Conservation (phyloP, 768 basidiomycete genomes). For the Phlebiopsis flavidoalba region DNA sequence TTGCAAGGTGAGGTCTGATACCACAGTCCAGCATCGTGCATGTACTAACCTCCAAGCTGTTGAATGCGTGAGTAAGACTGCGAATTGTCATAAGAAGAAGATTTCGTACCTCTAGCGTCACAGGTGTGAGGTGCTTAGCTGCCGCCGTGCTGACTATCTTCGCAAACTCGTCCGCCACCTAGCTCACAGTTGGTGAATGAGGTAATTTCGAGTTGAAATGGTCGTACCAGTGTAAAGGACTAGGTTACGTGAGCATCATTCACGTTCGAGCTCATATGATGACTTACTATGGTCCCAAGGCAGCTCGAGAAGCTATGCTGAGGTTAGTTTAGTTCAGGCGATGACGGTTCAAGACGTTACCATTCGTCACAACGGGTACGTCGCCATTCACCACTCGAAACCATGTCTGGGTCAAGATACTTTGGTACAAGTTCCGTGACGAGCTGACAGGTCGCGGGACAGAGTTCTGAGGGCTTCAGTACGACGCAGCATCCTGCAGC, state of each 20-base stretch:
- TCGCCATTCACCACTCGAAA: slow-evolving; percentile 69
- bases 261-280: background rate
- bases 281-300: slow-evolving; percentile 60
- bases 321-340: background rate
- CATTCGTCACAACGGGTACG: slow-evolving; percentile 57
- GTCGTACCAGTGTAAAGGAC: slow-evolving; percentile 52
- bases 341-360: slow-evolving; percentile 19
- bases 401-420: slow-evolving; percentile 66
- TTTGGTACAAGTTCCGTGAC: slow-evolving; percentile 65
- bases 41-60: slow-evolving; percentile 43
- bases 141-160: slow-evolving; percentile 69
- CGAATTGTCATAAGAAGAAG: too few relatives aligned
- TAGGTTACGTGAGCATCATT: slow-evolving; percentile 14
- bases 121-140: slow-evolving; percentile 69
- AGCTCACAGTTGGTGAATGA: slow-evolving; percentile 14
- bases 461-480: slow-evolving; percentile 73
- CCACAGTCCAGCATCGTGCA: background rate
- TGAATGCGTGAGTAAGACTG: slow-evolving; percentile 18
- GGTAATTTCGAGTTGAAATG: background rate
- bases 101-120: slow-evolving; percentile 46
- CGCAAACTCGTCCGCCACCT: slow-evolving; percentile 46
- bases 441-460: slow-evolving; percentile 49
- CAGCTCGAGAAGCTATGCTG: slow-evolving; percentile 59
- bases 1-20: background rate
- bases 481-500: slow-evolving; percentile 72